phyloP scores from a whole-genome alignment of 2,329 filamentous ascomycete genomes.

The Apiospora rasikravindrae region DNA sequence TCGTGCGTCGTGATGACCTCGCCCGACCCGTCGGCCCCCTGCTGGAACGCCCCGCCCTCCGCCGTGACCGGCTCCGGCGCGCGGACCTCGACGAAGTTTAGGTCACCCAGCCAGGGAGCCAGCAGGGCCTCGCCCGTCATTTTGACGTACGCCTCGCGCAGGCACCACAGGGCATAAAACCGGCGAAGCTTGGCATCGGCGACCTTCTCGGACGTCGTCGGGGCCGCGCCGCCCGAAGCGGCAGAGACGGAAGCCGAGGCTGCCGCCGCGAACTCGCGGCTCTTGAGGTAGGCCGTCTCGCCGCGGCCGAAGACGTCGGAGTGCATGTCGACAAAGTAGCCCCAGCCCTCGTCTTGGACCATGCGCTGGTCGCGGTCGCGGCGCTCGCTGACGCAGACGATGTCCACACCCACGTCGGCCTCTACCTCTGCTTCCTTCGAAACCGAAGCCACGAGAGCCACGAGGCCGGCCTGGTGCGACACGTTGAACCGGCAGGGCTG shows the following conservation, averaged over 20 bases:
- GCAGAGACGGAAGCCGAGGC: constrained; percentile 20
- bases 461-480: constrained; percentile 78
- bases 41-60: constrained; percentile 30
- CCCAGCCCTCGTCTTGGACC: constrained; percentile 63
- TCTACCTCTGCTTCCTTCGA: constrained; percentile 34
- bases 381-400: constrained; percentile 77
- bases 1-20: constrained; percentile 43
- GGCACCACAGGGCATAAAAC: constrained; percentile 81
- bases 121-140: constrained; percentile 80
- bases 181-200: constrained; percentile 67
- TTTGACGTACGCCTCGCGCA: constrained; percentile 84
- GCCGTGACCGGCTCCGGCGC: constrained; percentile 50
- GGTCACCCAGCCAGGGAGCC: constrained; percentile 71
- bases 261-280: constrained; percentile 29
- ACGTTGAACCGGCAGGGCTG: constrained; percentile 72
- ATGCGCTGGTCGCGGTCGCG: constrained; percentile 64
- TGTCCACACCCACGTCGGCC: constrained; percentile 70
- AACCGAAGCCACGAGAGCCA: constrained; percentile 65
- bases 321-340: constrained; percentile 73
- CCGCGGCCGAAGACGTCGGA: constrained; percentile 69
- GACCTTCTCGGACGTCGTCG: constrained; percentile 39
- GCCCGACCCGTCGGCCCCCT: constrained; percentile 42
- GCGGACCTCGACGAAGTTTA: constrained; percentile 71
- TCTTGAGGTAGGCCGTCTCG: constrained; percentile 68
- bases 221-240: constrained; percentile 33